These are phyloP conservation scores for Calonectria crousiana DNA, from an alignment of 2,329 filamentous ascomycete genomes.

Conservation along the genomic window DNA sequence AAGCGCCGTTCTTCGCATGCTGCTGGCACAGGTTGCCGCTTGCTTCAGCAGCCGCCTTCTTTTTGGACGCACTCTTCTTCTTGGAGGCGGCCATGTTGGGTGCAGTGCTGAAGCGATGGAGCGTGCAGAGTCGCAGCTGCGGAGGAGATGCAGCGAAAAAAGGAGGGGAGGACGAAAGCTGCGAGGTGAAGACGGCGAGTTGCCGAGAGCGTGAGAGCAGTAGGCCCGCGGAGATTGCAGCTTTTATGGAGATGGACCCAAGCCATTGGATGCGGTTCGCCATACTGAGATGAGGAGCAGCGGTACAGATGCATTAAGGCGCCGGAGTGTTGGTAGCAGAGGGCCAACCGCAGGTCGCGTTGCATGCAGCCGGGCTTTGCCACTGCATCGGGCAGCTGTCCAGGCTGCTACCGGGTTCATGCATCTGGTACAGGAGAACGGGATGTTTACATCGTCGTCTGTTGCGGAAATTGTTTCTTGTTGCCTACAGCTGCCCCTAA, in stretches of 20 bases:
- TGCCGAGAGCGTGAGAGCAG: not conserved
- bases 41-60: not conserved
- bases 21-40: not conserved
- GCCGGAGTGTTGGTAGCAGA: slow-evolving; percentile 11
- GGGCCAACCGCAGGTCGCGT: slow-evolving; percentile 12
- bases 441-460: not conserved
- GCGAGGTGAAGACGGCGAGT: not conserved
- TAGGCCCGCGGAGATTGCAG: not conserved
- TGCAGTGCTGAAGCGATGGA: not conserved
- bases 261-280: not conserved
- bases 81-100: not conserved
- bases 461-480: not conserved
- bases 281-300: not conserved
- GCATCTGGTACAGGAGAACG: not conserved
- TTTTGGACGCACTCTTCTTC: not conserved
- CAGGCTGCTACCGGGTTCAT: not conserved
- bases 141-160: not conserved
- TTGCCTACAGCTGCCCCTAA: not conserved
- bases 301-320: slow-evolving; percentile 1
- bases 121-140: not conserved
- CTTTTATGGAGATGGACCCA: not conserved
- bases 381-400: slow-evolving; percentile 5
- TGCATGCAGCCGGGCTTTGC: slow-evolving; percentile 16
- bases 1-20: not conserved
- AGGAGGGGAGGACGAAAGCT: not conserved